A percentile compares a stretch with the other conserved stretches of the same genome.
Evolutionary conservation across 148 eudicot genomes (phyloP).

Genomic region (Fagopyrum homotropicum): DNA sequence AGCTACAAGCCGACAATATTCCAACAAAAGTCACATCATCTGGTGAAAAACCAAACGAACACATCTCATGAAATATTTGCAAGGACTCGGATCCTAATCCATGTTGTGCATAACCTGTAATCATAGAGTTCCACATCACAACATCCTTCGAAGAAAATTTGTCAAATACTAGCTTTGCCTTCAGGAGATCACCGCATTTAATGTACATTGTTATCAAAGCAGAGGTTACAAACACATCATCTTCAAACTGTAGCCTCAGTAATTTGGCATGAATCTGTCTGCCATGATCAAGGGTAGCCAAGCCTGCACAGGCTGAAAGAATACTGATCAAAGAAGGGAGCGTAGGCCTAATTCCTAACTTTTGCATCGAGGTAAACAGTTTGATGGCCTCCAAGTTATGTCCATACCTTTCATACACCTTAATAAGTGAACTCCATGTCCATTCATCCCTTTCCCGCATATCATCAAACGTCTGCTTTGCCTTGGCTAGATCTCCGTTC

Average conservation of each 20-base stretch:
- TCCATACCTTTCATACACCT: constrained; percentile 35
- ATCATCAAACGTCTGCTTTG: constrained; percentile 30
- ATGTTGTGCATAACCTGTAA: constrained; percentile 38
- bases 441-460: constrained; percentile 35
- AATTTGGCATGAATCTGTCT: constrained; percentile 41
- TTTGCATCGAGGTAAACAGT: constrained; percentile 34
- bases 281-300: constrained; percentile 42
- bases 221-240: constrained; percentile 38
- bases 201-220: constrained; percentile 38
- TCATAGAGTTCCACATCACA: constrained; percentile 51
- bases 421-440: constrained; percentile 46
- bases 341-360: constrained; percentile 22
- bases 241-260: constrained; percentile 28
- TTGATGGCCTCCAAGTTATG: constrained; percentile 34
- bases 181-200: constrained; percentile 44
- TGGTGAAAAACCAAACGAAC: constrained; percentile 22
- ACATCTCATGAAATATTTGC: constrained; percentile 28
- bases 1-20: constrained; percentile 43
- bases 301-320: constrained; percentile 38
- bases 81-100: constrained; percentile 32
- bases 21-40: constrained; percentile 48
- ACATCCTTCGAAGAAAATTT: constrained; percentile 31
- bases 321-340: constrained; percentile 37
- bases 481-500: constrained; percentile 38
- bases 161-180: constrained; percentile 35